A percentile compares a stretch with the other conserved stretches of the same genome.
Evolutionary conservation across 495 filamentous ascomycete species (phyloP).

Genomic region (Penicillium samsonianum): DNA sequence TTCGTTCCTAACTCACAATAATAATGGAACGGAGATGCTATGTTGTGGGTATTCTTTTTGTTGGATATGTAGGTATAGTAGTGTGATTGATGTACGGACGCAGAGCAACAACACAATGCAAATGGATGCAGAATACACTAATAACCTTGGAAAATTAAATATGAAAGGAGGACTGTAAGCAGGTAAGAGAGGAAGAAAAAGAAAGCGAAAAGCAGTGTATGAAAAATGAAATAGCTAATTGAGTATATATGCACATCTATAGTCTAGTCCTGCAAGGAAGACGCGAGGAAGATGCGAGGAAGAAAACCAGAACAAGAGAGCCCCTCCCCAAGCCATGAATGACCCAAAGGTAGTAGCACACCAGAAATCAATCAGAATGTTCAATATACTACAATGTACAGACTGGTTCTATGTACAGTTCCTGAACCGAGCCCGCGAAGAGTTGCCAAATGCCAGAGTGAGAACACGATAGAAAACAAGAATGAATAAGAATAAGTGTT

Average conservation of each 20-base stretch:
- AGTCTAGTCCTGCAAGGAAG: neutral
- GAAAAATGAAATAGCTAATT: neutral
- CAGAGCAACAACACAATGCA: too few species aligned
- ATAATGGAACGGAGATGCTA: too few species aligned
- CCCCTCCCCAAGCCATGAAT: too few species aligned
- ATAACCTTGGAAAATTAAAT: too few species aligned
- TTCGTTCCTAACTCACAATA: too few species aligned
- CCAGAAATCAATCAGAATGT: slow-evolving; percentile 3
- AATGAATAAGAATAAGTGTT: slow-evolving; percentile 1
- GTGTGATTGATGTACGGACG: too few species aligned
- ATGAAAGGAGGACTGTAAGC: neutral
- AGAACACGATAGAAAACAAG: slow-evolving; percentile 4
- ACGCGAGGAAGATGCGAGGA: neutral
- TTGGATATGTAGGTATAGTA: too few species aligned
- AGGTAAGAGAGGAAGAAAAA: neutral
- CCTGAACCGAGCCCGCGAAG: neutral
- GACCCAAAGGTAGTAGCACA: neutral
- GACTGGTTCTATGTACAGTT: slow-evolving; percentile 21
- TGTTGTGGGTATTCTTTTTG: too few species aligned
- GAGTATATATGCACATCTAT: neutral
- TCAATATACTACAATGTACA: slow-evolving; percentile 24
- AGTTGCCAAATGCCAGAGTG: slow-evolving; percentile 6
- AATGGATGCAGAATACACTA: too few species aligned
- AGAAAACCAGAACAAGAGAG: neutral
- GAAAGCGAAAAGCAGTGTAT: neutral